Evolutionary conservation across 768 basidiomycete species (phyloP), one percentile per base, ranked within the genome.

Genomic region (Arthromyces matolae): DNA sequence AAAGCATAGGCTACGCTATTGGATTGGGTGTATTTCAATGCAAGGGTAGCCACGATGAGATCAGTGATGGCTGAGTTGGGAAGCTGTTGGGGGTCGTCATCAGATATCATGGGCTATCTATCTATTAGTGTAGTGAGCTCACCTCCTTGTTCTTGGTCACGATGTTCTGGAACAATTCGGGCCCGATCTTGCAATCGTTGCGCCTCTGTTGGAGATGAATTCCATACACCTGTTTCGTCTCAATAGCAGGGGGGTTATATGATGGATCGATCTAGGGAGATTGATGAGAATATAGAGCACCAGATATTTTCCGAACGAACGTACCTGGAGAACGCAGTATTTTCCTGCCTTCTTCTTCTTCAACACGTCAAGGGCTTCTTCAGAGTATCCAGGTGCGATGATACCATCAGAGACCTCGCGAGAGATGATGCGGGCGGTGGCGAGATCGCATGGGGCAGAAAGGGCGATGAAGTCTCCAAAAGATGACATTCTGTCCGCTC

Each of bases 401-500:
- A 99, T 89, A 25, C 96, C 96, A 64, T 99, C 96, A 0, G 96
- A 98, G 8, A 99, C 96, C 64, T 99, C 96, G 14, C 96, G 81
- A n/a, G 93, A 94, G 62, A 99, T 96, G 64, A 99, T 94, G 54
- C 83, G 85, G 34, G 96, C 96, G 8, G 96, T 98, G 1, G 91
- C 86, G 29, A 93, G 73, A 63, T 99, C 96, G 70, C 94, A 96
- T 16, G 85, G 81, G 22, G 87, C 84, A 14, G 93, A 96, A 9
- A 99, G 77, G 0, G 93, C 96, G 58, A 99, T 94, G 65, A 98
- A 99, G 71, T 99, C 96, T 4, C 96, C 96, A 64, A 98, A 99
- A 2, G 95, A 97, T 1, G 95, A 97, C 96, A 99, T 99, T 45
- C 96, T 84, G 65, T 99, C 96, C 19, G 96, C 95, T 86, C 91